Conservation (phyloP, 257 asterid genomes). For the Thymus quinquecostatus region DNA sequence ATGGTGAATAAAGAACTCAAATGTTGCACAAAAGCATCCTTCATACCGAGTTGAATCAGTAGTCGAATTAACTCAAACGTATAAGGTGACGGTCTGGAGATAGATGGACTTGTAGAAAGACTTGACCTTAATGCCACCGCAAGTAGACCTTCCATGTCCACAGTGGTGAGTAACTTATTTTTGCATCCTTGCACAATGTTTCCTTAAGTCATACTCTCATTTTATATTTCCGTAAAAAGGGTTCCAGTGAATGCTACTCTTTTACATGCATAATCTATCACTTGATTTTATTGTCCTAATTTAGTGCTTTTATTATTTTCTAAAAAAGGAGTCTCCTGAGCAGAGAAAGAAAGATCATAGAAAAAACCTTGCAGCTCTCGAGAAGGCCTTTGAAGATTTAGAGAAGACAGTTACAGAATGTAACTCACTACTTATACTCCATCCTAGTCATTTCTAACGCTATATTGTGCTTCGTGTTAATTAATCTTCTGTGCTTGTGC, state of each 20-base stretch:
- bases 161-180: slow-evolving; percentile 46
- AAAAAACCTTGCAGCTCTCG: slow-evolving; percentile 64
- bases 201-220: too few species aligned
- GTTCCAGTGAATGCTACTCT: slow-evolving; percentile 7
- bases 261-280: slow-evolving; percentile 29
- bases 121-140: slow-evolving; percentile 48
- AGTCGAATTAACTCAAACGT: too few species aligned
- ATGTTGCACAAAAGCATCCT: too few species aligned
- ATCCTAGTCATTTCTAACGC: slow-evolving; percentile 2
- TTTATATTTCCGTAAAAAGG: not conserved
- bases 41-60: too few species aligned
- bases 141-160: slow-evolving; percentile 45
- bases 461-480: slow-evolving; percentile 15
- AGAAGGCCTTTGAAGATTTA: slow-evolving; percentile 79
- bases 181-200: slow-evolving; percentile 8
- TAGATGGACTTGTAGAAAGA: slow-evolving; percentile 42
- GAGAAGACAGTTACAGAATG: slow-evolving; percentile 85
- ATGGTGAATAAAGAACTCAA: too few species aligned
- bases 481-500: slow-evolving; percentile 22
- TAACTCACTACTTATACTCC: slow-evolving; percentile 37
- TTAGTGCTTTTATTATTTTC: slow-evolving; percentile 28
- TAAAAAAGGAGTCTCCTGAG: slow-evolving; percentile 45
- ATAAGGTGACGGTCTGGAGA: slow-evolving; percentile 39
- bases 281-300: slow-evolving; percentile 14
- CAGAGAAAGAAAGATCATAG: slow-evolving; percentile 69